Conservation (phyloP, 441 rosid genomes). For the Populus hybrid region DNA sequence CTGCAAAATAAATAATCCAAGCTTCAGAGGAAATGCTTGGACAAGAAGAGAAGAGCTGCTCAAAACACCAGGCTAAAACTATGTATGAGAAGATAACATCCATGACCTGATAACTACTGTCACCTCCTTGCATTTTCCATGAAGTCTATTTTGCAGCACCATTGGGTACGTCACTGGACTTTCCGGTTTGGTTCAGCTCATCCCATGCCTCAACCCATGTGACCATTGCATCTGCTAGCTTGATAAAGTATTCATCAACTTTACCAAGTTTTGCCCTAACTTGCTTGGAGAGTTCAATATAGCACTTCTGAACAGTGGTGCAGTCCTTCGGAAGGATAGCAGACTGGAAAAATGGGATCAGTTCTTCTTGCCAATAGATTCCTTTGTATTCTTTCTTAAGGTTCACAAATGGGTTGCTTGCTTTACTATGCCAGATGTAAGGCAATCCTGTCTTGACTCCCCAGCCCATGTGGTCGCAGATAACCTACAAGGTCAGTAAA, state of each 20-base stretch:
- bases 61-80: slow-evolving; percentile 6
- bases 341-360: slow-evolving; percentile 81
- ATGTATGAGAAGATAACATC: slow-evolving; percentile 8
- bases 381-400: slow-evolving; percentile 82
- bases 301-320: slow-evolving; percentile 72
- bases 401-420: slow-evolving; percentile 89
- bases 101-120: background rate
- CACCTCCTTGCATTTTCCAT: background rate
- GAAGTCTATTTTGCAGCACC: slow-evolving; percentile 38
- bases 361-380: slow-evolving; percentile 88
- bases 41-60: background rate
- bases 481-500: slow-evolving; percentile 44
- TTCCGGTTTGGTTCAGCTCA: slow-evolving; percentile 62
- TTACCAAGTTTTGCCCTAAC: slow-evolving; percentile 67
- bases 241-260: slow-evolving; percentile 70
- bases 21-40: slow-evolving; percentile 21
- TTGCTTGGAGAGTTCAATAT: slow-evolving; percentile 71
- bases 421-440: slow-evolving; percentile 87
- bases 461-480: slow-evolving; percentile 73
- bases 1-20: slow-evolving; percentile 27
- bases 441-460: slow-evolving; percentile 92
- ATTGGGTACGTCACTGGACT: slow-evolving; percentile 26
- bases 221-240: slow-evolving; percentile 83
- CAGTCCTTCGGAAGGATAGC: slow-evolving; percentile 72
- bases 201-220: slow-evolving; percentile 96